A percentile compares a stretch with the other conserved stretches of the same genome.
phyloP scores from a whole-genome alignment of 805 yeast genomes.

The Pichia phayaonensis region DNA sequence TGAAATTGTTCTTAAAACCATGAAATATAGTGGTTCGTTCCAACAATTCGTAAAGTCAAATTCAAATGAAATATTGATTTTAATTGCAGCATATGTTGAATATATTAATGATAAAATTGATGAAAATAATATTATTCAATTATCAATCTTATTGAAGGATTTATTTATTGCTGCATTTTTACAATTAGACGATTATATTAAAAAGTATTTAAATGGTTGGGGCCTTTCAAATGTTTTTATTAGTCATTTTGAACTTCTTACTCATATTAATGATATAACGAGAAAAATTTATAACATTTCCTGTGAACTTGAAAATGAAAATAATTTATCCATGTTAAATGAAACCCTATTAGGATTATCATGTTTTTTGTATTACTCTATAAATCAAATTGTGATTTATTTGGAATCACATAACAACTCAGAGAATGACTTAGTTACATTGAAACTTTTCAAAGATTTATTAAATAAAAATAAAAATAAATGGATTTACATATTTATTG shows the following conservation, averaged over 20 bases:
- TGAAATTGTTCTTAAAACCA: background rate
- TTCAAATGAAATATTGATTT: background rate
- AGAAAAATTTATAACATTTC: conserved; percentile 5
- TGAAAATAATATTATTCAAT: conserved; percentile 1
- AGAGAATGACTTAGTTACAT: background rate
- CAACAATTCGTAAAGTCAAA: background rate
- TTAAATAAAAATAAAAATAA: conserved; percentile 18
- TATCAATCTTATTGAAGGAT: conserved; percentile 6
- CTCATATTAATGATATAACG: conserved; percentile 16
- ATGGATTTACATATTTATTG: conserved; percentile 58
- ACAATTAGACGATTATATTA: conserved; percentile 6
- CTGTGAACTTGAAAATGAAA: background rate
- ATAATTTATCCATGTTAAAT: conserved; percentile 3
- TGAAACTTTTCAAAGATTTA: conserved; percentile 5
- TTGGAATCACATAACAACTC: background rate
- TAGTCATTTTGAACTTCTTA: conserved; percentile 12
- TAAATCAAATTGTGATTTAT: conserved; percentile 12
- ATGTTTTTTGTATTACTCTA: conserved; percentile 20
- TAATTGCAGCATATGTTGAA: conserved; percentile 5
- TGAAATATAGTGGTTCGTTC: background rate
- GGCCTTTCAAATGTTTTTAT: conserved; percentile 13
- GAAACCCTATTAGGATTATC: conserved; percentile 18
- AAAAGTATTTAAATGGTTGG: background rate
- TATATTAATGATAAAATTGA: background rate
- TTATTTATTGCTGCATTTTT: conserved; percentile 8